Evolutionary conservation across 371 early-diverging fungal genomes (phyloP), one percentile per base, ranked within the genome.

Genomic region (Mortierella sp.): DNA sequence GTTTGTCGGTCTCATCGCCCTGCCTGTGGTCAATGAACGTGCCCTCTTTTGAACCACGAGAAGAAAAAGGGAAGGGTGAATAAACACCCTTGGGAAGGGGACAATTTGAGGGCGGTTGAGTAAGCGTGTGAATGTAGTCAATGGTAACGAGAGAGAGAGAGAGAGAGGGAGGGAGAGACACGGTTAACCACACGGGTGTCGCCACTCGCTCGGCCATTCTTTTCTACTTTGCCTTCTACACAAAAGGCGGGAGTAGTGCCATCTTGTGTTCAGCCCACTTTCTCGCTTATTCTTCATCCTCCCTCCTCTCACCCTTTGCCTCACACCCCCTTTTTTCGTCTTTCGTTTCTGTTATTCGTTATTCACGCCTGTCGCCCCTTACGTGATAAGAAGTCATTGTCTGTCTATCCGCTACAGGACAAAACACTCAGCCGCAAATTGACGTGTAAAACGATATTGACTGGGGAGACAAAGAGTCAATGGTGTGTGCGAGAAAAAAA

Each of bases 351-450:
- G 29, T 73, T 48, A 35, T 51, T 41, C 74, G 29, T 73, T 48
- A 35, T 51, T 41, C 74, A 74, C 27, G 27, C 54, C 54, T 65
- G 38, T 38, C 35, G 38, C 65, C 65, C 65, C 65, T 65, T 65
- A 35, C 65, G 65, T 65, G 65, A 65, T 65, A 38, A 38, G 38
- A 65, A 65, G 38, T 38, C 38, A 35, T 63, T 7, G 8, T 65
- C 48, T 44, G 56, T 38, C 68, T 32, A 7, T 55, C 29, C 11
- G 8, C 10, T 51, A n/a, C 54, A 14, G 10, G 27, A 76, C 16
- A 71, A 29, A 11, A 27, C n/a, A 56, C 54, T n/a, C 21, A 65
- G 38, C 65, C 7, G 65, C 65, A 35, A 60, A 51, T 24, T 27
- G 27, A 56, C 27, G 24, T n/a, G 27, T 56, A 56, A 56, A 21